Evolutionary conservation across 352 stramenopile genomes (phyloP).

Genomic region (Globisporangium ultimum): DNA sequence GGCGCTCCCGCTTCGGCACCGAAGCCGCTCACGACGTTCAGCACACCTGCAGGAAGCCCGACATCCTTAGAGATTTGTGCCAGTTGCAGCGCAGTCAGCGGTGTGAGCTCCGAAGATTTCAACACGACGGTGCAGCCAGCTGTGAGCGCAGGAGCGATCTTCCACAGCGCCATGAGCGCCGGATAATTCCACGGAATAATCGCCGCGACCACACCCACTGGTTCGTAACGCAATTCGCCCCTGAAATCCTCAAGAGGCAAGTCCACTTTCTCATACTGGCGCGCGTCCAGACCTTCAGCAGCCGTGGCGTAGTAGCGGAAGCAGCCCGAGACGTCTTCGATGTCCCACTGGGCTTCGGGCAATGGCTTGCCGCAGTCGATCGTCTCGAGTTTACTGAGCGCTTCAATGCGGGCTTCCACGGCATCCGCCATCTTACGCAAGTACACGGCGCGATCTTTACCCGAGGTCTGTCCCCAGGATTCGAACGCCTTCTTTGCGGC

Average conservation of each 20-base stretch:
- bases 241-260: constrained; percentile 43
- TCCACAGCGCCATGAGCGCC: constrained; percentile 66
- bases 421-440: constrained; percentile 45
- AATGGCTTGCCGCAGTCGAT: constrained; percentile 66
- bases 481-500: constrained; percentile 42
- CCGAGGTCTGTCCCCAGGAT: constrained; percentile 43
- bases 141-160: constrained; percentile 84
- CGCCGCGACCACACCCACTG: constrained; percentile 59
- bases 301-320: constrained; percentile 57
- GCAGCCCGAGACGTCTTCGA: constrained; percentile 63
- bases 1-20: constrained; percentile 56
- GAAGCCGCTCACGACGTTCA: constrained; percentile 71
- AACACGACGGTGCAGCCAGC: constrained; percentile 93
- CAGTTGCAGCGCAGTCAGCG: constrained; percentile 82
- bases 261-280: constrained; percentile 47
- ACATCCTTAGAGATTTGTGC: constrained; percentile 57
- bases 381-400: constrained; percentile 57
- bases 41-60: constrained; percentile 50
- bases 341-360: constrained; percentile 60
- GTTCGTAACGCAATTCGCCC: constrained; percentile 52
- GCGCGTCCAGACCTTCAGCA: constrained; percentile 45
- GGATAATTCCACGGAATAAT: constrained; percentile 74
- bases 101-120: constrained; percentile 94
- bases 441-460: constrained; percentile 41
- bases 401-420: constrained; percentile 31